phyloP scores from a whole-genome alignment of 129 eudicot species.

The carrot (Daucus carota) region DH1_v3.0 NC_030386.2:34091001-34091500 shows the following conservation, averaged over 20 bases:
- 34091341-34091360: conserved; percentile 77
- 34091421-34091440: conserved; percentile 91
- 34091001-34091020: background rate
- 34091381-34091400: conserved; percentile 69
- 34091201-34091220: background rate
- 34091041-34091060: background rate
- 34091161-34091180: background rate
- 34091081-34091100: background rate
- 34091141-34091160: background rate
- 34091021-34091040: background rate
- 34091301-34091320: conserved; percentile 64
- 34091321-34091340: conserved; percentile 75
- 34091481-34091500: background rate
- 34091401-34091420: conserved; percentile 72
- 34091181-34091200: background rate
- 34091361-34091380: conserved; percentile 54
- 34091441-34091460: conserved; percentile 78
- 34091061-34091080: background rate
- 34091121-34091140: background rate
- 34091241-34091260: conserved; percentile 82
- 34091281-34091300: conserved; percentile 90
- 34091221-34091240: conserved; percentile 22
- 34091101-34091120: background rate
- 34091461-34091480: conserved; percentile 2
- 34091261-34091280: conserved; percentile 91